Evolutionary conservation across 352 stramenopile genomes (phyloP).

Genomic region (Poterioochromonas sp.): DNA sequence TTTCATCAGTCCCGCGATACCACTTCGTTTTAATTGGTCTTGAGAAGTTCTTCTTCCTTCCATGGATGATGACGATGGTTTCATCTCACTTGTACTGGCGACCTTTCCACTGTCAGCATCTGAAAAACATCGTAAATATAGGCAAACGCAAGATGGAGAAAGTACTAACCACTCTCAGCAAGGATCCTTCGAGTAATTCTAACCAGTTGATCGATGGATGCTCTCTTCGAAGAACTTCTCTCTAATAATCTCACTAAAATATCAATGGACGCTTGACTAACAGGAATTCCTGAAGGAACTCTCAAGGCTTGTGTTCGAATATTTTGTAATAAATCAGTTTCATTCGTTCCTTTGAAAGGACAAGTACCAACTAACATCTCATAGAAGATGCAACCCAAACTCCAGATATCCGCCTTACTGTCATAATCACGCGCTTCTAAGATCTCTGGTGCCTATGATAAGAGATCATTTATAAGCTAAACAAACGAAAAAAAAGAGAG

Average conservation of each 20-base stretch:
- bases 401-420: constrained; percentile 69
- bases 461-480: not conserved
- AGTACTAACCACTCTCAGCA: not conserved
- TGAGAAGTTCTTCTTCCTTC: not conserved
- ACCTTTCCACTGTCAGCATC: not conserved
- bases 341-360: constrained; percentile 51
- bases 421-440: constrained; percentile 38
- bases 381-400: constrained; percentile 76
- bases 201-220: not conserved
- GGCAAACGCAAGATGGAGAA: not conserved
- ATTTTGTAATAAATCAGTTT: not conserved
- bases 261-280: not conserved
- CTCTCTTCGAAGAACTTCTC: not conserved
- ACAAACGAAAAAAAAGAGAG: not conserved
- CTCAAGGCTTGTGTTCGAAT: constrained; percentile 21
- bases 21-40: not conserved
- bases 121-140: not conserved
- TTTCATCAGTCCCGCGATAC: not conserved
- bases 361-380: constrained; percentile 75
- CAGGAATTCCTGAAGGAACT: not conserved
- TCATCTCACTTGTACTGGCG: not conserved
- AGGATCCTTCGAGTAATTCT: not conserved
- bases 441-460: constrained; percentile 23
- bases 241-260: constrained; percentile 8
- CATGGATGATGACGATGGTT: not conserved